Evolutionary conservation across 352 stramenopile genomes (phyloP), one percentile per base, ranked within the genome.

Genomic region (Pythium dissimile): DNA sequence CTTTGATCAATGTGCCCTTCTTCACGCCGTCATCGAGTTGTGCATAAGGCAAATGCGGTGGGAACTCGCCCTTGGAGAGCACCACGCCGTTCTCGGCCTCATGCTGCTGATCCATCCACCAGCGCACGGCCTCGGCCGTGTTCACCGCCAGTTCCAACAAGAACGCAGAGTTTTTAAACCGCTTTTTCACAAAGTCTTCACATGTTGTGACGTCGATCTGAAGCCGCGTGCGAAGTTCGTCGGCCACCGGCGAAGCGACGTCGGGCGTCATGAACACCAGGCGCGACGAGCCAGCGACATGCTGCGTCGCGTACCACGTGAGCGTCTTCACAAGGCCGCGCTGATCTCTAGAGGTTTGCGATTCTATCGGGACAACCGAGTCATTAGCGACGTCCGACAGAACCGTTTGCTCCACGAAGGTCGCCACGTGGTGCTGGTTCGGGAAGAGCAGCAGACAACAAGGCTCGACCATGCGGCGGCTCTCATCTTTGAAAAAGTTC

Each of bases 401-500:
- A 1, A 72, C 35, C 6, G 48, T 55, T n/a, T 46, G 67, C 37
- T 83, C 70, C 5, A 85, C 73, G 15, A 69, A 80, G 21, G 79
- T 91, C 12, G 74, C 71, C 3, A 69, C 41, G 55, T 90, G 76
- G 56, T 94, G 75, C 62, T 89, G 76, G 57, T 94, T 78, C 1
- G 84, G 69, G 46, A 94, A 92, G 21, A 88, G 32, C 27, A 75
- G 76, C 27, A 92, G 49, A 13, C 67, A 66, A n/a, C 74, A 77
- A 12, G 66, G 41, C n/a, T 66, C 64, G 45, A 73, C 66, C 26
- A 73, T 61, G 31, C 57, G 63, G 44, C 79, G 67, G 6, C 71
- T 73, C 26, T 86, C 77, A 58, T 89, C 77, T 15, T 65, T 50
- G 37, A 94, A 82, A 53, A 89, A 90, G 27, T 80, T 85, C 26